Base-by-base conservation (phyloP, 768 basidiomycete genomes). In the Tulasnella sp. region DNA sequence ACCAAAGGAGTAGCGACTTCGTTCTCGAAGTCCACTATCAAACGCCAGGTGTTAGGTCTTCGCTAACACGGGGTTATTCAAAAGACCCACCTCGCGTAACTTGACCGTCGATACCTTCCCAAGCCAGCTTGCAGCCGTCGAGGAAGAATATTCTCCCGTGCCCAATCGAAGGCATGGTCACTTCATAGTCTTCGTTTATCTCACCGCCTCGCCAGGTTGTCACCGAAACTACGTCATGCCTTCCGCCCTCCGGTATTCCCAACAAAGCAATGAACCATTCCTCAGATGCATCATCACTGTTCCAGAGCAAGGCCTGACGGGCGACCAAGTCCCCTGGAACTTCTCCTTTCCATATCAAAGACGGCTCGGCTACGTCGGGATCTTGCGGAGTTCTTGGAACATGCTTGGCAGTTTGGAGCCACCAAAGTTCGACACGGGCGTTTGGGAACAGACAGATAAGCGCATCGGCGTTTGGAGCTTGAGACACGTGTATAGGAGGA, bases 341-440 rank as follows among this genome's bases (percentile, higher is more conserved):
- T 3, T 29, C 39, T 25, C 42, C 67, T 36, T 79, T 75, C 72
- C 78, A 80, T 37, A 79, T 68, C 74, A 80, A 34, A 37, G 69
- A 75, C 8, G 83, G 82, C 39, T 81, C 80, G 0, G 83, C 81
- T 3, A 82, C 79, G 42, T 82, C 82, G 8, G 82, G 82, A 14
- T 81, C 82, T 31, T 79, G 5, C 3, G 58, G 58, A 4, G 11
- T 64, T n/a, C 58, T 22, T 15, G 58, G 29, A 78, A 78, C 45
- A 77, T 77, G 77, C 37, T 91, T 83, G 8, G 89, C 88, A 0
- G 89, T 93, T 52, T 86, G 84, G 58, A 95, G 84, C 45, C 88
- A 84, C 89, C 91, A 96, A 2, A 96, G 79, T 72, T 91, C 88
- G 11, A 93, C 81, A 37, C 84, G 83, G 0, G 93, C 93, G n/a